Evolutionary conservation across 1,284 basidiomycete genomes (phyloP).

Genomic region (Ganoderma sinense): DNA sequence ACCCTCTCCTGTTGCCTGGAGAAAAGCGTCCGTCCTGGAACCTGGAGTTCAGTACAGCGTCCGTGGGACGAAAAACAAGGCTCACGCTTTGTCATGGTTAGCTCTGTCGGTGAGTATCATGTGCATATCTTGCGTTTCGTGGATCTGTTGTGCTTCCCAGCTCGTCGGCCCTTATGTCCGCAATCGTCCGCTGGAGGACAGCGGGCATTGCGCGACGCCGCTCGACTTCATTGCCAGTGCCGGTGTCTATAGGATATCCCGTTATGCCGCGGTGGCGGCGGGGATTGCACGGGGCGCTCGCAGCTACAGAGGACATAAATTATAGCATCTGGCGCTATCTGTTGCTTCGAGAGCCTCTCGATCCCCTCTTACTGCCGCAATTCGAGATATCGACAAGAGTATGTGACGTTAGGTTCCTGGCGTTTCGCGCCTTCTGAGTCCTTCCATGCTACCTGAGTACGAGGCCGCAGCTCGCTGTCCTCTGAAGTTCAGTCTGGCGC

Average conservation of each 20-base stretch:
- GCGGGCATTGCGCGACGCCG: slow-evolving; percentile 9
- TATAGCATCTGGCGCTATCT: slow-evolving; percentile 13
- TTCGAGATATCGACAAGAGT: slow-evolving; percentile 21
- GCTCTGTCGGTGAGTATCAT: slow-evolving; percentile 19
- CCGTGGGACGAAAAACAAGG: slow-evolving; percentile 12
- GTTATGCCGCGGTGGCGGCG: slow-evolving; percentile 7
- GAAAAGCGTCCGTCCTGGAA: slow-evolving; percentile 10
- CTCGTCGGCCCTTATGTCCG: slow-evolving; percentile 3
- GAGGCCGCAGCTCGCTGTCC: slow-evolving; percentile 9
- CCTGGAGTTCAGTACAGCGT: slow-evolving; percentile 7
- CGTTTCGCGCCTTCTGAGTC: slow-evolving; percentile 7
- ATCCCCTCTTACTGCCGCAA: slow-evolving; percentile 11
- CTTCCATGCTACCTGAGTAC: slow-evolving; percentile 16
- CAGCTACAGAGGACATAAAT: slow-evolving; percentile 30
- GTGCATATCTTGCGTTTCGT: slow-evolving; percentile 3
- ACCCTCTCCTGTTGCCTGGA: not conserved
- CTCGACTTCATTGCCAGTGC: slow-evolving; percentile 8
- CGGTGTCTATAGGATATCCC: not conserved
- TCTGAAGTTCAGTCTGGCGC: slow-evolving; percentile 14
- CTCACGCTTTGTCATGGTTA: slow-evolving; percentile 9
- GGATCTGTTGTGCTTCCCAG: not conserved
- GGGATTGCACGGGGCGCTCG: slow-evolving; percentile 28
- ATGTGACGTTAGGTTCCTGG: slow-evolving; percentile 22
- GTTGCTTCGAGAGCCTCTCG: slow-evolving; percentile 26
- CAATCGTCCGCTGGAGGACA: not conserved